phyloP scores from a whole-genome alignment of 768 basidiomycete genomes.

The Hortiboletus campestris region DNA sequence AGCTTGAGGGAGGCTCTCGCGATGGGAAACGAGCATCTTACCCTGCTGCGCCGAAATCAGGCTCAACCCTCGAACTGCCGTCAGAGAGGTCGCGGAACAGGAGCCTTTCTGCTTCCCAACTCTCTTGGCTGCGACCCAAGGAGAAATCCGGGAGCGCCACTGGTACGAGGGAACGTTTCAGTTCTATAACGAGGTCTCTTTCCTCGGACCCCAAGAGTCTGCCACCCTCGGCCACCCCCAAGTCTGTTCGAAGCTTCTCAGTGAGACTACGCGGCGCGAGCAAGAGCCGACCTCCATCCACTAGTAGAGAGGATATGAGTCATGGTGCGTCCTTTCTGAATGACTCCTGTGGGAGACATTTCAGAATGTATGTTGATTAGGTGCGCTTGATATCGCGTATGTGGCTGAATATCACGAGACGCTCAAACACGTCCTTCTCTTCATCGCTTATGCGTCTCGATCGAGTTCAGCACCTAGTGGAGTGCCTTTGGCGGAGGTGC shows the following conservation, averaged over 20 bases:
- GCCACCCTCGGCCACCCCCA: not conserved
- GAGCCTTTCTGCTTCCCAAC: slow-evolving; percentile 59
- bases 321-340: slow-evolving; percentile 15
- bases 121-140: slow-evolving; percentile 52
- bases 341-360: not conserved
- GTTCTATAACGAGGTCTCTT: slow-evolving; percentile 10
- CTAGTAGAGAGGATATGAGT: slow-evolving; percentile 8
- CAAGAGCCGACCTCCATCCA: slow-evolving; percentile 20
- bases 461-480: slow-evolving; percentile 39
- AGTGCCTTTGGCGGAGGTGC: slow-evolving; percentile 57
- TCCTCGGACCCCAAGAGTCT: slow-evolving; percentile 17
- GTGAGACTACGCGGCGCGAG: slow-evolving; percentile 21
- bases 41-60: slow-evolving; percentile 4
- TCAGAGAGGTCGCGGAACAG: slow-evolving; percentile 37
- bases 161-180: slow-evolving; percentile 9
- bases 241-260: slow-evolving; percentile 19
- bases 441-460: slow-evolving; percentile 44
- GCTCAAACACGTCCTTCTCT: slow-evolving; percentile 74
- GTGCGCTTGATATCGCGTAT: slow-evolving; percentile 44
- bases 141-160: slow-evolving; percentile 15
- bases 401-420: slow-evolving; percentile 85
- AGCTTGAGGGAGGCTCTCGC: slow-evolving; percentile 2
- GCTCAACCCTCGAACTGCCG: slow-evolving; percentile 12
- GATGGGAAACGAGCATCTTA: slow-evolving; percentile 26
- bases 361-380: slow-evolving; percentile 7